phyloP scores from a whole-genome alignment of 2,329 filamentous ascomycete species.

The Ophiostoma montium region DNA sequence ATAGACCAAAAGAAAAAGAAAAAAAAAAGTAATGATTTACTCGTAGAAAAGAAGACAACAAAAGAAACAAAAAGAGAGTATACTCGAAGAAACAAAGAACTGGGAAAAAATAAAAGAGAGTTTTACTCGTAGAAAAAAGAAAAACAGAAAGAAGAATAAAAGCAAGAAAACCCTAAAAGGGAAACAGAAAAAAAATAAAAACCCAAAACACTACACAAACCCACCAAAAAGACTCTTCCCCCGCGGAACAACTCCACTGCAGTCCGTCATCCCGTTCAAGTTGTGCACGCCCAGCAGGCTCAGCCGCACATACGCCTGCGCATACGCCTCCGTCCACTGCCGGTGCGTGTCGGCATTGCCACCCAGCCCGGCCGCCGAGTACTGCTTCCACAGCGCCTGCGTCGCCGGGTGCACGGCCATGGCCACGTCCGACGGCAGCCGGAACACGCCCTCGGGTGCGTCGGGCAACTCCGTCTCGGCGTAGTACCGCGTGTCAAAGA shows the following conservation, averaged over 20 bases:
- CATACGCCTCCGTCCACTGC: conserved; percentile 29
- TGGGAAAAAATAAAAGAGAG: neutral
- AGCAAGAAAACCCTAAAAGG: neutral
- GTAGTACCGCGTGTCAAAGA: conserved; percentile 38
- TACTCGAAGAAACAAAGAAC: neutral
- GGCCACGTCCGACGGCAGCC: conserved; percentile 28
- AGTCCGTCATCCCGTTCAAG: conserved; percentile 40
- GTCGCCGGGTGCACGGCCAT: conserved; percentile 25
- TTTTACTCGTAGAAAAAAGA: neutral
- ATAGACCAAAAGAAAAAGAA: neutral
- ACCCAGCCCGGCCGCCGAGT: conserved; percentile 16
- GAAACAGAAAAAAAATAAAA: neutral
- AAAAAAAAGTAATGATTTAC: neutral
- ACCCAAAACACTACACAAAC: neutral
- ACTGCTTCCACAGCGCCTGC: conserved; percentile 23
- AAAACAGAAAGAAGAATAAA: neutral
- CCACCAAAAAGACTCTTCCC: neutral
- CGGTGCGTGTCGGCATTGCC: conserved; percentile 17
- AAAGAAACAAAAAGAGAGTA: neutral
- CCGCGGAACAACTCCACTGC: conserved; percentile 34
- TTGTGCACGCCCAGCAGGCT: conserved; percentile 41
- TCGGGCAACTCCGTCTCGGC: conserved; percentile 20
- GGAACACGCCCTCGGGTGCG: conserved; percentile 21
- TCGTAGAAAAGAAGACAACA: neutral
- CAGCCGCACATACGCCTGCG: conserved; percentile 39